Evolutionary conservation across 1,139 yeast species (phyloP), one percentile per base, ranked within the genome.

Genomic region (Entelexis paramagnoliae): DNA sequence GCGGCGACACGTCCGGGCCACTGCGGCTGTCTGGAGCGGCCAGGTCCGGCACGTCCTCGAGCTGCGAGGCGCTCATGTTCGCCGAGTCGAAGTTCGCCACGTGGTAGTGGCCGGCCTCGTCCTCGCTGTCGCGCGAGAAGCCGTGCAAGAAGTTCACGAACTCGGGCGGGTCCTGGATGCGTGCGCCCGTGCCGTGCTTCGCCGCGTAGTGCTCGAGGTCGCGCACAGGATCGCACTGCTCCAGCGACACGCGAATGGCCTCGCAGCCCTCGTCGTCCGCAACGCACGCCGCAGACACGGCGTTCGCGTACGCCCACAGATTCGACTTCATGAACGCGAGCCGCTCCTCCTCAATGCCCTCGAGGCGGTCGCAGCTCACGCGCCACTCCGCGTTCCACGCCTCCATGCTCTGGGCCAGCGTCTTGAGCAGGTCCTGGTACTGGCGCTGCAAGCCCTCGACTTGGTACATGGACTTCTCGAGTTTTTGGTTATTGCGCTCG

Each of bases 351-450:
- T 91, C 98, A 57, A 86, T 68, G 55, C 74, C 79, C 66, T 89
- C 94, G 56, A 86, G 73, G 59, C 79, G 80, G 56, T 75, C 78
- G 43, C 89, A 76, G 0, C 86, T 74, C 20, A 72, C 68, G 51
- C 76, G 73, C 98, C 98, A 91, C 61, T 88, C 95, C 40, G 78
- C 70, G 52, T 79, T 75, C 84, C 89, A 91, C 7, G 76, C 71
- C 41, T 81, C 84, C 59, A 79, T 76, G n/a, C 83, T 69, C 51
- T 81, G 83, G 42, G 81, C 80, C 58, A 80, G 78, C 39, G 75
- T 75, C 26, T 77, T 70, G 39, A 84, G 72, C 2, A 81, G 73
- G 20, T 75, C 66, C 63, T 79, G 81, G 63, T 83, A 85, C 49
- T 79, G 80, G 46, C 76, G 70, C 59, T 78, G 76, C 42, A 77